Conservation (phyloP, 495 filamentous ascomycete genomes). For the Staphylotrichum longicolle region DNA sequence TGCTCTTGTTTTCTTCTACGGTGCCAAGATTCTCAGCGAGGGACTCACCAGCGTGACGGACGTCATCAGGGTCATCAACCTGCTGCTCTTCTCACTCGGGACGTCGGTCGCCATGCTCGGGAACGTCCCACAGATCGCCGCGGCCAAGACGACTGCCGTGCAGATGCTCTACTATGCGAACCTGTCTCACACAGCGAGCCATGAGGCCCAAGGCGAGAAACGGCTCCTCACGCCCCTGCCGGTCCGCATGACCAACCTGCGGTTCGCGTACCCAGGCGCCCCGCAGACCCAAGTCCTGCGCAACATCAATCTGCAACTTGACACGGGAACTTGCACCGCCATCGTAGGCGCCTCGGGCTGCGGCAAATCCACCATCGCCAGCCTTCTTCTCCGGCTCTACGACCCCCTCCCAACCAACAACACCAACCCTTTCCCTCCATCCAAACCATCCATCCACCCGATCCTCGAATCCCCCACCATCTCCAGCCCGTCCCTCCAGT, state of each 20-base stretch:
- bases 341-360: constrained; percentile 81
- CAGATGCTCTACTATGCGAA: constrained; percentile 70
- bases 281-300: constrained; percentile 54
- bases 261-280: constrained; percentile 67
- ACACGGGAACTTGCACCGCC: constrained; percentile 60
- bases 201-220: constrained; percentile 56
- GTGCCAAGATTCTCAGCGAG: constrained; percentile 57
- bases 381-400: constrained; percentile 59
- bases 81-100: constrained; percentile 78
- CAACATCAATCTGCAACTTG: constrained; percentile 59
- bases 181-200: constrained; percentile 52
- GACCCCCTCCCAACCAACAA: constrained; percentile 20
- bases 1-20: constrained; percentile 85
- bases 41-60: constrained; percentile 47
- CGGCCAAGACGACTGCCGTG: constrained; percentile 66
- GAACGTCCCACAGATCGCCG: constrained; percentile 77
- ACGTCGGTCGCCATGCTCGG: constrained; percentile 65
- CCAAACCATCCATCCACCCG: constrained; percentile 17
- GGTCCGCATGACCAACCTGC: constrained; percentile 57
- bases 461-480: constrained; percentile 24
- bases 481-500: background rate
- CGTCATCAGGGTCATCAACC: constrained; percentile 72
- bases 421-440: constrained; percentile 36
- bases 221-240: constrained; percentile 54
- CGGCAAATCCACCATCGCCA: constrained; percentile 84